Base-by-base conservation (phyloP, 1,284 basidiomycete species). In the Microbotryomycetes sp. region DNA sequence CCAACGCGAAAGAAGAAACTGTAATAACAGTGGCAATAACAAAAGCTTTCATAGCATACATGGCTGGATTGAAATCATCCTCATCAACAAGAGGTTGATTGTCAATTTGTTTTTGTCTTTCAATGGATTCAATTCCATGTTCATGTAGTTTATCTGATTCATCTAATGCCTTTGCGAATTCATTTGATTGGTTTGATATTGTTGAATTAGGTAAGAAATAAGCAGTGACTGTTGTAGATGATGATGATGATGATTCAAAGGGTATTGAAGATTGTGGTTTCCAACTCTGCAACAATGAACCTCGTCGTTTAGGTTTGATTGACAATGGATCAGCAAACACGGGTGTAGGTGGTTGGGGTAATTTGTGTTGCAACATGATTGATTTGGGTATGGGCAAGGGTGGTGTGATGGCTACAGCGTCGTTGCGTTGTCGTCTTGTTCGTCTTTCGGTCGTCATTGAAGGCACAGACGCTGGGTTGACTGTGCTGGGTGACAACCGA, bases 51-150 rank as follows among this genome's bases (percentile, higher is more conserved):
- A 31, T 25, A 2, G 67, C 67, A 15, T 54, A 66, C 14, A 62
- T 19, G 0, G 67, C 67, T 30, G 67, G 67, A 48, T 68, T 68
- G 62, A 68, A 68, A n/a, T 64, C 66, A 25, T 67, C 66, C n/a
- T n/a, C n/a, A 5, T 65, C 60, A 12, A 49, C 30, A 15, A 29
- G 6, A 12, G 28, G 5, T 2, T 48, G 9, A 19, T 42, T 9
- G 19, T 9, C 36, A 12, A 19, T 56, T 2, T n/a, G 48, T 6
- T 56, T 50, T 4, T 14, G 31, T 29, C 23, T 25, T 3, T 9
- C 14, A 3, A 30, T 25, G 25, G 29, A 54, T 23, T 56, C 22
- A 3, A 49, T 45, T 9, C 65, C 65, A 9, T 66, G 59, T 46
- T 68, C 60, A 49, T 68, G 67, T 32, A 66, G 30, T 30, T 51